Percentiles rank a stretch among this genome's conserved stretches.
phyloP scores from a whole-genome alignment of 371 early-diverging fungal species.

The Mortierella sp. region DNA sequence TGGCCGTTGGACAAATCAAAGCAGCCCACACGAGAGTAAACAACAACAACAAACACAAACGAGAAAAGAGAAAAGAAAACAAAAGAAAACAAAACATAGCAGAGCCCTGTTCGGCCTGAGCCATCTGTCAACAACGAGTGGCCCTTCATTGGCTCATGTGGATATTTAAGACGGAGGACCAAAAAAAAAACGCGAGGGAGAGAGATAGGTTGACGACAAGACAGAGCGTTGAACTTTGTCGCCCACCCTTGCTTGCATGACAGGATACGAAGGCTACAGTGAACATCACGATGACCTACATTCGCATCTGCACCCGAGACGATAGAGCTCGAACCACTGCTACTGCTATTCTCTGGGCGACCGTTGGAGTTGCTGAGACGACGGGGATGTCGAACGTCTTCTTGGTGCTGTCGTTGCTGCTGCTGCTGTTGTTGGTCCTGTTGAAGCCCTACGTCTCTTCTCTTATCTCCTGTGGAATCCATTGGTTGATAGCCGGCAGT shows the following conservation, averaged over 20 bases:
- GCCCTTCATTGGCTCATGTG: conserved; percentile 2
- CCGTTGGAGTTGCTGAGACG: conserved; percentile 18
- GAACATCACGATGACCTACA: conserved; percentile 5
- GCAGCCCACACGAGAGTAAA: background rate
- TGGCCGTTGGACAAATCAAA: conserved; percentile 19
- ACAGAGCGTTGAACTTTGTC: background rate
- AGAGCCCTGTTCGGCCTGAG: conserved; percentile 17
- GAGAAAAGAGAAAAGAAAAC: background rate
- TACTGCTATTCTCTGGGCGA: background rate
- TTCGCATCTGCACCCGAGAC: conserved; percentile 17
- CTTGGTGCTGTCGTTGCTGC: conserved; percentile 7
- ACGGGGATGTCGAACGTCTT: conserved; percentile 16
- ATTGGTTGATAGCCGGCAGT: background rate
- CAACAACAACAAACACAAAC: background rate
- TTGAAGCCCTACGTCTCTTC: conserved; percentile 9
- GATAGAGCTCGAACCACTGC: conserved; percentile 11
- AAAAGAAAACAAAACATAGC: background rate
- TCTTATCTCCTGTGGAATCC: background rate
- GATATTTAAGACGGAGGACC: background rate
- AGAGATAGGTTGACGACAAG: background rate
- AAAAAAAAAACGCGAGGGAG: background rate
- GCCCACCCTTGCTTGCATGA: background rate
- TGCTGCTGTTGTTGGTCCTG: conserved; percentile 9
- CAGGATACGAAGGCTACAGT: background rate
- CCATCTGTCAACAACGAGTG: conserved; percentile 1